Conservation (phyloP, 352 stramenopile genomes). For the Globisporangium barbulae region DNA sequence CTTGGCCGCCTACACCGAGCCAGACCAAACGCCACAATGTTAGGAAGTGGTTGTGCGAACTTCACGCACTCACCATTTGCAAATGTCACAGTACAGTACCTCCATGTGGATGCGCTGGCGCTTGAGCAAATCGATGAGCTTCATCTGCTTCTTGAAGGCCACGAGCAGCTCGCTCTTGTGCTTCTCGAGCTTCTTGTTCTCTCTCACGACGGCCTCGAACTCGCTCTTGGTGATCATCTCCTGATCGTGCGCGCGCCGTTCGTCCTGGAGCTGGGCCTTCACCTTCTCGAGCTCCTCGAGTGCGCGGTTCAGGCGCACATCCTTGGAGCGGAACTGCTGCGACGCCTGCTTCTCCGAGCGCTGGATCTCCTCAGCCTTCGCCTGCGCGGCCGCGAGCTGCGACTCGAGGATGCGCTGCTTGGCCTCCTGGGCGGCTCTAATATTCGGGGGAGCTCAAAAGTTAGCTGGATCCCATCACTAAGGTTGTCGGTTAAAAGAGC, state of each 20-base stretch:
- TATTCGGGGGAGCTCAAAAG: background rate
- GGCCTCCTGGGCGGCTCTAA: constrained; percentile 58
- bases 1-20: constrained; percentile 55
- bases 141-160: constrained; percentile 87
- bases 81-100: constrained; percentile 21
- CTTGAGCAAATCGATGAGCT: constrained; percentile 84
- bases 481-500: background rate
- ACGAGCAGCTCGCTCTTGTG: constrained; percentile 76
- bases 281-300: constrained; percentile 74
- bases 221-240: constrained; percentile 48
- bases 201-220: constrained; percentile 52
- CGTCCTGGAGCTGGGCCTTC: constrained; percentile 63
- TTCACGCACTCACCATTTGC: background rate
- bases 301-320: constrained; percentile 73
- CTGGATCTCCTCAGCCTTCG: constrained; percentile 48
- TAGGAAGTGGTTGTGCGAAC: background rate
- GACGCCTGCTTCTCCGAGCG: constrained; percentile 58
- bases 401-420: constrained; percentile 73
- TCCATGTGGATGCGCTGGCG: constrained; percentile 86
- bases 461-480: background rate
- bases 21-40: background rate
- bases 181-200: constrained; percentile 79
- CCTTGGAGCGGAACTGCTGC: constrained; percentile 75
- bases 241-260: constrained; percentile 43
- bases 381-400: constrained; percentile 47